phyloP scores from a whole-genome alignment of 805 yeast species.

The Candida boleticola region DNA sequence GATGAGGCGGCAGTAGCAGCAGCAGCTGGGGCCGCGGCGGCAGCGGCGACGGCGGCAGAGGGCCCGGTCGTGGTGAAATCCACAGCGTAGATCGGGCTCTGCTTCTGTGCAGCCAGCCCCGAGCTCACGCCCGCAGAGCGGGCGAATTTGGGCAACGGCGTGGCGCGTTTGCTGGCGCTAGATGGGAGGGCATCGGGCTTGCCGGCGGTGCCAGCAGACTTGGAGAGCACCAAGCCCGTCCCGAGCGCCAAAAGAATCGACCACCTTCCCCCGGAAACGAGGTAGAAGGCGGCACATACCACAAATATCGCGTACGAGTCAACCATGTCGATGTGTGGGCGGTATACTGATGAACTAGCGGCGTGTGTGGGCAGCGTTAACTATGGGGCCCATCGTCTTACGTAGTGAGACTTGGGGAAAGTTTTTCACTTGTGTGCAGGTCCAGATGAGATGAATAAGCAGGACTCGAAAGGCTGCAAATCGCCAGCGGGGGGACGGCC shows the following conservation, averaged over 20 bases:
- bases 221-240: conserved; percentile 3
- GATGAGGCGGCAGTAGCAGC: too few relatives aligned
- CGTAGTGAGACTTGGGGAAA: too few relatives aligned
- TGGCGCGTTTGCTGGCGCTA: neutral
- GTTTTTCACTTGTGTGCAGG: conserved; percentile 5
- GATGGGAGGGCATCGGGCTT: too few relatives aligned
- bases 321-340: neutral
- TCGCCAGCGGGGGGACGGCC: neutral
- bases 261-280: conserved; percentile 43
- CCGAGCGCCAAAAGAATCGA: conserved; percentile 26
- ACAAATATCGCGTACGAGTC: conserved; percentile 11
- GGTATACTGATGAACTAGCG: too few relatives aligned
- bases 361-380: too few relatives aligned
- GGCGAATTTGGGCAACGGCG: too few relatives aligned
- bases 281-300: conserved; percentile 26
- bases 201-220: too few relatives aligned
- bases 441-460: neutral
- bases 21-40: conserved; percentile 12
- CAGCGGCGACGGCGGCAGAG: conserved; percentile 8
- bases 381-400: too few relatives aligned
- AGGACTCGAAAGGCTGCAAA: neutral
- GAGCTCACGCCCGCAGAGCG: too few relatives aligned
- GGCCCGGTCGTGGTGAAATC: conserved; percentile 40
- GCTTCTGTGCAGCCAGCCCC: conserved; percentile 16
- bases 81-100: conserved; percentile 38